Base-by-base conservation (phyloP, 495 filamentous ascomycete genomes). In the Penicillium goetzii region DNA sequence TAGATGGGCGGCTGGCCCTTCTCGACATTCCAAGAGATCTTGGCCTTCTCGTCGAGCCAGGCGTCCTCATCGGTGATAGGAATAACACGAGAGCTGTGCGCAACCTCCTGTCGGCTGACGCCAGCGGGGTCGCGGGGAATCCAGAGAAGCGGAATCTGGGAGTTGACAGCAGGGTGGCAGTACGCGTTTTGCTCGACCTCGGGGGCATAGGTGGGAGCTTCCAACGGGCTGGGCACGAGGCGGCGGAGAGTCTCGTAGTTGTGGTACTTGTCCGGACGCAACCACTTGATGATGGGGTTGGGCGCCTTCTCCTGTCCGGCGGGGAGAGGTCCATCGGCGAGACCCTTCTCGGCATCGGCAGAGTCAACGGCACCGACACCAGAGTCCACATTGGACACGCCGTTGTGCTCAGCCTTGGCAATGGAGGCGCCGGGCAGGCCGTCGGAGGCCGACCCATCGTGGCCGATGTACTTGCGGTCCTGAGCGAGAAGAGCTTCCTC, bases 61-160 rank as follows among this genome's bases (percentile, higher is more conserved):
- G 92, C 90, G 25, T 89, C 91, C 70, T 96, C 89, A 74, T 97
- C 92, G 0, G 90, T 92, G 65, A 92, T 93, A 4, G 86, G 83
- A 52, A 97, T 89, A 43, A 90, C 88, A 62, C 83, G 84, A 65
- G 80, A 78, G 17, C 88, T 90, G 68, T 93, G 89, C 19, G 78
- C 78, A 51, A 93, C 79, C 80, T 97, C 93, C 76, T 93, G 88
- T 73, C 81, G 82, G 45, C 86, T 90, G 43, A 97, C 82, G 53
- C 93, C 93, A 60, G 88, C 79, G 1, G 82, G 75, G 69, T 97
- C 93, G 53, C 83, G 81, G 7, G 92, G 91, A 60, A 97, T 88
- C 93, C 93, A 97, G 30, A 97, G 80, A 41, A 93, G 75, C 25
- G 91, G 90, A 1, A 87, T 81, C 59, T 78, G 71, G 11, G 86